Evolutionary conservation across 2,329 filamentous ascomycete genomes (phyloP).

Genomic region (Diaporthe sp.): DNA sequence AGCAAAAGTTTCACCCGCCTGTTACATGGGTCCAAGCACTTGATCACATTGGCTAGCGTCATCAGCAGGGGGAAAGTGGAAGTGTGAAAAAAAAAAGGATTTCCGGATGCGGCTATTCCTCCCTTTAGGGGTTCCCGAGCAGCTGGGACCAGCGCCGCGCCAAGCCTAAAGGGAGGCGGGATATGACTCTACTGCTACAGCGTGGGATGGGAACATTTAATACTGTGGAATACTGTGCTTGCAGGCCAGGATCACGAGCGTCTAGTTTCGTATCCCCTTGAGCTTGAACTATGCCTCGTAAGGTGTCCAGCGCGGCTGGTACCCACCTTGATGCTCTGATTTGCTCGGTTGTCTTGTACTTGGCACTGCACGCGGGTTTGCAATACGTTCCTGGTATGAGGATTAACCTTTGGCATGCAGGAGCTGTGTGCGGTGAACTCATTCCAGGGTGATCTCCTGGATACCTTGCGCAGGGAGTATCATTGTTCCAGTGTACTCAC

Average conservation of each 20-base stretch:
- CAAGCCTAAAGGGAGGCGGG: neutral
- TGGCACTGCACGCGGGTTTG: constrained; percentile 18
- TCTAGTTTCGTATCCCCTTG: neutral
- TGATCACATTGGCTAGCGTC: constrained; percentile 8
- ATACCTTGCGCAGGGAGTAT: neutral
- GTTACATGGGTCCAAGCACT: neutral
- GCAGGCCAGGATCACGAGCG: neutral
- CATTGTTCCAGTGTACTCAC: neutral
- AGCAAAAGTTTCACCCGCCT: neutral
- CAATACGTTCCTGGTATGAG: neutral
- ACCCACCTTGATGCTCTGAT: neutral
- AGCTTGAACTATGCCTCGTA: constrained; percentile 16
- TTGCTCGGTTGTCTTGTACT: neutral
- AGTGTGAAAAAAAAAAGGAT: constrained; percentile 2
- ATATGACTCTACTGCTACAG: constrained; percentile 11
- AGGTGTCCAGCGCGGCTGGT: constrained; percentile 21
- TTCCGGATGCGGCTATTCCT: constrained; percentile 29
- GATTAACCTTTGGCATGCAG: neutral
- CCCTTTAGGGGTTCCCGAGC: constrained; percentile 29
- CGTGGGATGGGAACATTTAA: neutral
- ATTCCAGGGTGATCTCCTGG: neutral
- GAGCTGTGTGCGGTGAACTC: neutral
- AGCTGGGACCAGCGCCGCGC: constrained; percentile 29
- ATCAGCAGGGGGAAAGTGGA: neutral
- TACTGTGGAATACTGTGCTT: constrained; percentile 9